Evolutionary conservation across 2,329 filamentous ascomycete genomes (phyloP).

Genomic region (Trichoderma semiorbis): DNA sequence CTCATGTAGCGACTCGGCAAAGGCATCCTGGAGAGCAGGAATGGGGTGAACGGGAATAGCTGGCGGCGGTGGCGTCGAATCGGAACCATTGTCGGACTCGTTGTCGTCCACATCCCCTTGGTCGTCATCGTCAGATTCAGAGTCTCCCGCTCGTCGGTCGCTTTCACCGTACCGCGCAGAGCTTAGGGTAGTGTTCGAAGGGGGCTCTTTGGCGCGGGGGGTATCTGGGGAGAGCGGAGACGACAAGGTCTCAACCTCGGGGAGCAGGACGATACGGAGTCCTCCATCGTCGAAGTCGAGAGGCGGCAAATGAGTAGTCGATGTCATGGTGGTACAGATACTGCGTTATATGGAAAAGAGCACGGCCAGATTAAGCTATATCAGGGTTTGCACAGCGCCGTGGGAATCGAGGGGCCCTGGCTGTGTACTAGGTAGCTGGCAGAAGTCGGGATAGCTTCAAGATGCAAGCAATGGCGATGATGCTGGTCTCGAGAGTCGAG

Average conservation of each 20-base stretch:
- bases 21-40: constrained; percentile 72
- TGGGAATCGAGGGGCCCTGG: neutral
- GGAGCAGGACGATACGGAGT: constrained; percentile 31
- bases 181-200: constrained; percentile 1
- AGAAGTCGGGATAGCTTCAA: neutral
- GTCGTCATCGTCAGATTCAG: constrained; percentile 10
- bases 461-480: neutral
- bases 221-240: constrained; percentile 12
- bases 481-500: neutral
- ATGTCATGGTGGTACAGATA: constrained; percentile 25
- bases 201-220: neutral
- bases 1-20: constrained; percentile 77
- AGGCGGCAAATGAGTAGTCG: constrained; percentile 28
- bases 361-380: neutral
- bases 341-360: neutral
- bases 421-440: neutral
- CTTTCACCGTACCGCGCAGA: constrained; percentile 14
- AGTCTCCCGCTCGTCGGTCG: neutral
- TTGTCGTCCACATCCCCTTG: constrained; percentile 8
- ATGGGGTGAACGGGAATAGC: constrained; percentile 60
- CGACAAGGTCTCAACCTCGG: constrained; percentile 15
- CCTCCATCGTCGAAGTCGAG: constrained; percentile 29
- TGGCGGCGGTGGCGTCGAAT: constrained; percentile 17
- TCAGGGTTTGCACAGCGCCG: neutral
- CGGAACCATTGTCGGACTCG: constrained; percentile 20